A percentile compares a stretch with the other conserved stretches of the same genome.
phyloP scores from a whole-genome alignment of 768 basidiomycete species.

The Grammothele lineata region DNA sequence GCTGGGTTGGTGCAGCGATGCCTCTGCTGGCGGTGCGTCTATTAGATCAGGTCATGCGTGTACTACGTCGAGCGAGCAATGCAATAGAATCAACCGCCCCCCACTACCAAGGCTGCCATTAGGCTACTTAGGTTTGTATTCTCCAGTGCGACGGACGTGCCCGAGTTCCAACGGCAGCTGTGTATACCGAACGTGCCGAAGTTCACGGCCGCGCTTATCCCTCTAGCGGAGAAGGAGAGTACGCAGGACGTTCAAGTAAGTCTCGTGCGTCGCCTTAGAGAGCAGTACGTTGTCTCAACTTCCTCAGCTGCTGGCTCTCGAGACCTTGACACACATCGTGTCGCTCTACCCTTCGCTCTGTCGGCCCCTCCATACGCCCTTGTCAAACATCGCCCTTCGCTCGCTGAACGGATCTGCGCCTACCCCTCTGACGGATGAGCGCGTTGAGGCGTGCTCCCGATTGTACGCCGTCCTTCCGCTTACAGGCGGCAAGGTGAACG shows the following conservation, averaged over 20 bases:
- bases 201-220: constrained; percentile 55
- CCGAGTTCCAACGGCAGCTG: constrained; percentile 81
- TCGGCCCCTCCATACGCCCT: constrained; percentile 45
- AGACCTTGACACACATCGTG: constrained; percentile 52
- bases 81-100: constrained; percentile 60
- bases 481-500: constrained; percentile 78
- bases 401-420: constrained; percentile 53
- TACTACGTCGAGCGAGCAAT: constrained; percentile 27
- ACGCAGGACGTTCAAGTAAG: constrained; percentile 55
- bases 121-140: constrained; percentile 62
- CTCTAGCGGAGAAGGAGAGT: constrained; percentile 46
- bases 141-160: constrained; percentile 49
- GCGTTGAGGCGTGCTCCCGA: constrained; percentile 46
- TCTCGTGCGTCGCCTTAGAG: no score
- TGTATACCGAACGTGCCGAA: constrained; percentile 69
- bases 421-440: constrained; percentile 32
- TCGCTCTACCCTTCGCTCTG: constrained; percentile 65
- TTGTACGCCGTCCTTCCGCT: constrained; percentile 63
- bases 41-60: constrained; percentile 28
- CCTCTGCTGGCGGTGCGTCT: constrained; percentile 61
- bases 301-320: constrained; percentile 33
- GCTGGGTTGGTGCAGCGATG: constrained; percentile 64
- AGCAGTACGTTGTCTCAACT: no score
- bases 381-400: constrained; percentile 51
- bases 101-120: constrained; percentile 59